Percentiles rank a stretch among this genome's conserved stretches.
phyloP scores from a whole-genome alignment of 2,329 filamentous ascomycete species.

The Talaromyces piceae region DNA sequence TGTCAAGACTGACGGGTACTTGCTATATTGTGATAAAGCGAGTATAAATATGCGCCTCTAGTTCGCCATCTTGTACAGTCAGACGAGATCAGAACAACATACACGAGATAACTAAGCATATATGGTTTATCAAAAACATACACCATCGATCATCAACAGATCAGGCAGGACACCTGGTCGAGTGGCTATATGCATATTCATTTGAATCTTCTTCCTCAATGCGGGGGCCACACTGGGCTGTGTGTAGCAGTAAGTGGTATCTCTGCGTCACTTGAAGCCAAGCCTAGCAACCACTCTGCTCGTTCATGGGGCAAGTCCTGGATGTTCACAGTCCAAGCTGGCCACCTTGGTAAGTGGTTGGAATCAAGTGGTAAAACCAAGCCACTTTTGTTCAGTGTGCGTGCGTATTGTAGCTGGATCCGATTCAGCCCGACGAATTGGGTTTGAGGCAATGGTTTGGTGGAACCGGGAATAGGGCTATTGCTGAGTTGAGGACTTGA shows the following conservation, averaged over 20 bases:
- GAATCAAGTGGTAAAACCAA: background rate
- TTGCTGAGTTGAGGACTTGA: too few relatives aligned
- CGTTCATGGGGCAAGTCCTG: background rate
- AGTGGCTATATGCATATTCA: background rate
- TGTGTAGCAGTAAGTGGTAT: background rate
- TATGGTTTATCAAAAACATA: too few relatives aligned
- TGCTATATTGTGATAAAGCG: too few relatives aligned
- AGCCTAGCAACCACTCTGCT: background rate
- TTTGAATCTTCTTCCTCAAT: background rate
- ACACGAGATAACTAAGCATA: too few relatives aligned
- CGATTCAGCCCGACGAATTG: background rate
- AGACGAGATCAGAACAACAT: too few relatives aligned
- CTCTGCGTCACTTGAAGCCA: background rate
- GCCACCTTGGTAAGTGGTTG: background rate
- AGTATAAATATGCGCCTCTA: too few relatives aligned
- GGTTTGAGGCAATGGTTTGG: background rate
- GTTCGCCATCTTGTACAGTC: too few relatives aligned
- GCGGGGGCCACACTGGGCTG: background rate
- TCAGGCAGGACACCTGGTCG: too few relatives aligned
- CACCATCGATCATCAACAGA: too few relatives aligned
- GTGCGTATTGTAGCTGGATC: background rate
- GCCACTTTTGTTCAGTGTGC: background rate
- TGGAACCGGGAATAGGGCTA: background rate
- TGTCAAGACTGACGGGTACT: too few relatives aligned
- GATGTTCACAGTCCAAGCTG: background rate